A percentile compares a stretch with the other conserved stretches of the same genome.
phyloP scores from a whole-genome alignment of 2,329 filamentous ascomycete genomes.

The Pezicula rhizophila region DNA sequence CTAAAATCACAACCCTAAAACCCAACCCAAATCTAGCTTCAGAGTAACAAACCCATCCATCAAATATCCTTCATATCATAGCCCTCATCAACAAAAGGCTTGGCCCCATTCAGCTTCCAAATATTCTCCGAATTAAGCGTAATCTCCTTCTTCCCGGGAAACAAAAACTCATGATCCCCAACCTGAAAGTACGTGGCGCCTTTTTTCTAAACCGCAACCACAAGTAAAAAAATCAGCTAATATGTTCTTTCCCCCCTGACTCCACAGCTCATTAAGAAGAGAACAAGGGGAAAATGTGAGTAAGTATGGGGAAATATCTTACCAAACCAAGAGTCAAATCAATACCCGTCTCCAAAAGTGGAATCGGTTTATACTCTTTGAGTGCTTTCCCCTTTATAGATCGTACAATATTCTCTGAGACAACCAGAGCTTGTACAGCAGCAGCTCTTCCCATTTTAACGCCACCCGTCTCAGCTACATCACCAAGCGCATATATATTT shows the following conservation, averaged over 20 bases:
- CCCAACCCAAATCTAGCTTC: too few species aligned
- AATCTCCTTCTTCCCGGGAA: slow-evolving; percentile 5
- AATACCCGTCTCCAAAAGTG: slow-evolving; percentile 28
- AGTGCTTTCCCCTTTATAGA: slow-evolving; percentile 28
- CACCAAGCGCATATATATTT: slow-evolving; percentile 45
- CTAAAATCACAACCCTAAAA: too few species aligned
- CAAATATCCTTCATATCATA: background rate
- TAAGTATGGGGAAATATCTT: background rate
- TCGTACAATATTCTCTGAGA: slow-evolving; percentile 38
- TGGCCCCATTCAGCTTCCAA: background rate
- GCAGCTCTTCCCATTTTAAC: slow-evolving; percentile 39
- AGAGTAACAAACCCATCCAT: too few species aligned
- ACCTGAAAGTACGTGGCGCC: slow-evolving; percentile 9
- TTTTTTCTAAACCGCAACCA: slow-evolving; percentile 1
- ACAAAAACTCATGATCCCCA: slow-evolving; percentile 11
- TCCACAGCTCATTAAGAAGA: background rate
- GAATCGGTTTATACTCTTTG: slow-evolving; percentile 24
- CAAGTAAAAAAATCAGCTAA: background rate
- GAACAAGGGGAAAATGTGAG: background rate
- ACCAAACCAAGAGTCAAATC: slow-evolving; percentile 33
- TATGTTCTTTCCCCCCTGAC: too few species aligned
- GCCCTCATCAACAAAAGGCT: background rate
- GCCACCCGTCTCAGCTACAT: slow-evolving; percentile 40
- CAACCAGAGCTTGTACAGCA: slow-evolving; percentile 37
- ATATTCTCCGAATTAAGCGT: background rate